Evolutionary conservation across 1,139 yeast genomes (phyloP), one percentile per base, ranked within the genome.

Genomic region (Meyerozyma guilliermondii): DNA sequence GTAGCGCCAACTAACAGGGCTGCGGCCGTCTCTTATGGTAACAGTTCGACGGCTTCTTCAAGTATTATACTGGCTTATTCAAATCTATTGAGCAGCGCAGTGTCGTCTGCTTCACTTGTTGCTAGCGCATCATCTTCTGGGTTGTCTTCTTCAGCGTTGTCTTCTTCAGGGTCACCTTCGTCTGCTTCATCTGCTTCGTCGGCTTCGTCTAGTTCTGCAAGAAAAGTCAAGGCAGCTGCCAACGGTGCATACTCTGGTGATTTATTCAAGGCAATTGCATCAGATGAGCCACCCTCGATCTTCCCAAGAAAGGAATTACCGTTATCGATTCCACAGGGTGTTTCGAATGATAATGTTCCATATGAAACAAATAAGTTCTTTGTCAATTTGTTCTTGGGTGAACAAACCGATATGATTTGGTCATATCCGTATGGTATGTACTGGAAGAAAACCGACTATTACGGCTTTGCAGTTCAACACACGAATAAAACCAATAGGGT

Each of bases 351-450:
- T 44, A 71, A 62, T n/a, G 13, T 20, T 7, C 87, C 95, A 6
- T 72, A 80, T 39, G 80, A 80, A 49, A 88, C 97, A 16, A 89
- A 89, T 65, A 87, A 88, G 59, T 89, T 87, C 61, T 88, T 85
- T 59, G 83, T 87, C 9, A 89, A 89, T 61, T 65, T 88, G 58
- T 65, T 87, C 46, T 74, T 89, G 24, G 92, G 73, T 1, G 65
- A 66, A 34, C 92, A 86, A 56, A 74, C 76, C 9, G 64, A 77
- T 42, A 83, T 70, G 52, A 76, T 83, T 4, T 87, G 87, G 83
- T 78, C 95, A 1, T 89, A 83, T 54, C 97, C 97, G 1, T 88
- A 87, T 56, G 81, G 88, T 1, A 62, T 88, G 35, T 87, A 87
- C 83, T 81, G 77, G 36, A 33, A 17, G 24, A 33, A 33, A 3